A percentile compares a stretch with the other conserved stretches of the same genome.
Evolutionary conservation across 2,329 filamentous ascomycete genomes (phyloP).

Genomic region (Tolypocladium nubicola): DNA sequence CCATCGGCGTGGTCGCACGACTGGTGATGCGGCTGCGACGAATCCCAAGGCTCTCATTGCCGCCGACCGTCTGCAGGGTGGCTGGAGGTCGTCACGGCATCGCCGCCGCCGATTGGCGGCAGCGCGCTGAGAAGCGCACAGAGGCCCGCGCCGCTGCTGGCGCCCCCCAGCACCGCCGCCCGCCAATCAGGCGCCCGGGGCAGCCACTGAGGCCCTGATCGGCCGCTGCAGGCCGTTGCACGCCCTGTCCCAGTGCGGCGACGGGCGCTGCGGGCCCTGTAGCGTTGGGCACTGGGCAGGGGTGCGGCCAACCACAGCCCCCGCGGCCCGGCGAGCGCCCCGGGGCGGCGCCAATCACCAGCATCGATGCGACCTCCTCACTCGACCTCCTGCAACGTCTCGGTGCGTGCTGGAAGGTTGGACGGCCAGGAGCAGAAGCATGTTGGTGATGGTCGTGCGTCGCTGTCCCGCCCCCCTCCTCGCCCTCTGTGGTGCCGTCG

Average conservation of each 20-base stretch:
- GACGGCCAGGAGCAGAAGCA: background rate
- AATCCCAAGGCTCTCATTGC: conserved; percentile 27
- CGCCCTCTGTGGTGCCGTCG: background rate
- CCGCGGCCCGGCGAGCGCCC: background rate
- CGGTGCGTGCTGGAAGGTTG: background rate
- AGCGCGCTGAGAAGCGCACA: background rate
- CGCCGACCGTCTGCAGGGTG: conserved; percentile 29
- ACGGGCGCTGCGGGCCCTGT: background rate
- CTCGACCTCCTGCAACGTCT: background rate
- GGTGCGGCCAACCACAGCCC: background rate
- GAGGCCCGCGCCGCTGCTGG: background rate
- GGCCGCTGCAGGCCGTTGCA: background rate
- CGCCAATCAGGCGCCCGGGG: background rate
- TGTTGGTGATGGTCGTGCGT: background rate
- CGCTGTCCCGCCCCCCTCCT: background rate
- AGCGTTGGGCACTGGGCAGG: background rate
- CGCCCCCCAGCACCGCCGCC: background rate
- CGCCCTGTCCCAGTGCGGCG: background rate
- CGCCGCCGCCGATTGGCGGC: background rate
- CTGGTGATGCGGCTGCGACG: conserved; percentile 7
- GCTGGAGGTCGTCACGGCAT: background rate
- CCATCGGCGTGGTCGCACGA: background rate
- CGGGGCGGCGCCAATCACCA: background rate
- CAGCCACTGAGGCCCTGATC: background rate
- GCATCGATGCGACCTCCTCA: background rate